Conservation (phyloP, 805 yeast species). For the Candida jianshihensis region DNA sequence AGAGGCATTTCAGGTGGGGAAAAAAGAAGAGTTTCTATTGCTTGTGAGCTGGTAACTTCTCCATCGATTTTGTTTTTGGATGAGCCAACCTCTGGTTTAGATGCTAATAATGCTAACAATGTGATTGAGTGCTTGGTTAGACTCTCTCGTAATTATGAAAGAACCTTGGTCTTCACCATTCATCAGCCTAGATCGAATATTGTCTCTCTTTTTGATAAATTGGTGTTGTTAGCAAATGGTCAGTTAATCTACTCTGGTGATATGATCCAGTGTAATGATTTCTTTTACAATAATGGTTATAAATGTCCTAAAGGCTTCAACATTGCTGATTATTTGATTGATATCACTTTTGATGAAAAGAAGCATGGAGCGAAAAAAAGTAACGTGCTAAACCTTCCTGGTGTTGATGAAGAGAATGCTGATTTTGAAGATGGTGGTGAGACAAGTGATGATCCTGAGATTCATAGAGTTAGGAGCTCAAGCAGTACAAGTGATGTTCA, state of each 20-base stretch:
- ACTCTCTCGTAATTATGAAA: slow-evolving; percentile 69
- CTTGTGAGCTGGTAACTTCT: slow-evolving; percentile 86
- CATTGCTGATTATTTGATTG: slow-evolving; percentile 89
- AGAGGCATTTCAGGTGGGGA: slow-evolving; percentile 95
- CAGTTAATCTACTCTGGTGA: slow-evolving; percentile 82
- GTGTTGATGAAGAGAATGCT: slow-evolving; percentile 25
- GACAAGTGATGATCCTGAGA: slow-evolving; percentile 21
- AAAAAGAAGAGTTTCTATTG: slow-evolving; percentile 85
- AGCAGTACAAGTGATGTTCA: slow-evolving; percentile 46
- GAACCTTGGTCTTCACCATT: slow-evolving; percentile 88
- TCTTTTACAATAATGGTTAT: slow-evolving; percentile 69
- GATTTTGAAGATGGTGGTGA: slow-evolving; percentile 20
- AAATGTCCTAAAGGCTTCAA: slow-evolving; percentile 85
- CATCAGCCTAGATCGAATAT: slow-evolving; percentile 97
- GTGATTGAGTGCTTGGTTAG: slow-evolving; percentile 81
- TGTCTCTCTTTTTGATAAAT: slow-evolving; percentile 81
- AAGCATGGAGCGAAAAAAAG: slow-evolving; percentile 7
- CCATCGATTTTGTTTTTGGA: slow-evolving; percentile 80
- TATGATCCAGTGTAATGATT: slow-evolving; percentile 67
- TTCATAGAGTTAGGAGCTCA: slow-evolving; percentile 23
- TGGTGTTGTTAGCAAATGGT: slow-evolving; percentile 78
- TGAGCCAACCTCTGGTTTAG: slow-evolving; percentile 95
- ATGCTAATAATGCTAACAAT: slow-evolving; percentile 86
- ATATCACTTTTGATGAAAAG: slow-evolving; percentile 64
- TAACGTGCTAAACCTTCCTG: slow-evolving; percentile 9